Evolutionary conservation across 805 yeast genomes (phyloP), one percentile per base, ranked within the genome.

Genomic region (Saturnispora saitoi): DNA sequence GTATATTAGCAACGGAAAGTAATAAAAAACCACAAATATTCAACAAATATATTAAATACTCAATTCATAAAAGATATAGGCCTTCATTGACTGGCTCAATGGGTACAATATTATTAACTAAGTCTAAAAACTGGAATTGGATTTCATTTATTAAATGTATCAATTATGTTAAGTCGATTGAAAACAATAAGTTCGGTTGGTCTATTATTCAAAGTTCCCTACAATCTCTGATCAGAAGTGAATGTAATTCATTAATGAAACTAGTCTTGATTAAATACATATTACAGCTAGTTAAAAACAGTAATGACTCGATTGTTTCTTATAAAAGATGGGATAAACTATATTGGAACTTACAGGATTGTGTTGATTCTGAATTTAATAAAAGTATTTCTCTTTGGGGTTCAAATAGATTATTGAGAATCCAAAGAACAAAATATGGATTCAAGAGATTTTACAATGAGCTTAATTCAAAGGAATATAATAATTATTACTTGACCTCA

Each of bases 51-150:
- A 42, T n/a, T 24, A 19, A 30, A 12, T 43, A 42, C 28, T 42
- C 43, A 19, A 46, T 50, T 37, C 49, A 52, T 49, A 43, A 52
- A 37, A 29, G 48, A 20, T 38, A 30, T 11, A 37, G 51, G 17
- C 49, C 53, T 17, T 36, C 52, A 11, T 24, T 50, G 19, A 53
- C 51, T 24, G 51, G 48, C 31, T 46, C 48, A 39, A 39, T 46
- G 29, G 48, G 48, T 39, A 40, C 48, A 22, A 43, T 36, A 36
- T 12, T 22, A 41, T 20, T 39, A 4, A 3, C 15, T 17, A 17
- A 37, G 4, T 26, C 30, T 9, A 12, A 24, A 32, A 14, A 24
- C 28, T 24, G 28, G 10, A 15, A 26, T 14, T 45, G 43, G 46
- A 32, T 11, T 29, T 29, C 29, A 15, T n/a, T 32, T 12, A 29